A percentile compares a stretch with the other conserved stretches of the same genome.
Evolutionary conservation across 2,329 filamentous ascomycete species (phyloP).

Genomic region (Nemania sp.): DNA sequence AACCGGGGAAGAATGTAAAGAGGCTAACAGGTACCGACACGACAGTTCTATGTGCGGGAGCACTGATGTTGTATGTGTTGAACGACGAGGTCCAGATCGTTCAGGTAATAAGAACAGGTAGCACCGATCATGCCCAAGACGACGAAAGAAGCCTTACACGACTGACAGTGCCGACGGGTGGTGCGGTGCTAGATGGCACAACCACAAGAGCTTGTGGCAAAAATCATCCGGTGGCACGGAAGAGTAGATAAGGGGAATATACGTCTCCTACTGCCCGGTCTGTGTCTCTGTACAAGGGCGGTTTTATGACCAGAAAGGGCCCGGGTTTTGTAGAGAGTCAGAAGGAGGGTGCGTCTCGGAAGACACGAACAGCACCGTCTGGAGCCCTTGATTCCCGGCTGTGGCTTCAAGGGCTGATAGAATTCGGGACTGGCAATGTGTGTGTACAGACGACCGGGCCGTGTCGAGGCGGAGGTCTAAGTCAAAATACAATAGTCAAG

Average conservation of each 20-base stretch:
- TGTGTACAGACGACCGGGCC: constrained; percentile 1
- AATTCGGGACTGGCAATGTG: neutral
- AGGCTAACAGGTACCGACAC: constrained; percentile 6
- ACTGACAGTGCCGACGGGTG: constrained; percentile 23
- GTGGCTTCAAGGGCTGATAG: constrained; percentile 25
- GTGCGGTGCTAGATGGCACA: constrained; percentile 31
- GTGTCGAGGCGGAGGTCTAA: constrained; percentile 2
- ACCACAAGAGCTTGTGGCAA: constrained; percentile 11
- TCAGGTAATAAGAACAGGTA: constrained; percentile 29
- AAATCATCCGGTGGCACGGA: neutral
- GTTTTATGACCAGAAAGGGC: constrained; percentile 25
- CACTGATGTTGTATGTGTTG: constrained; percentile 19
- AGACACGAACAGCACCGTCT: constrained; percentile 27
- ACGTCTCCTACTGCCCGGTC: neutral
- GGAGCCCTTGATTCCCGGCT: constrained; percentile 27
- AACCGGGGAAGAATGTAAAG: neutral
- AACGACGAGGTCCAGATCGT: constrained; percentile 21
- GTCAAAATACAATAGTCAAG: constrained; percentile 8
- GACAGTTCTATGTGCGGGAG: neutral
- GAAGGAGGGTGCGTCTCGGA: constrained; percentile 33
- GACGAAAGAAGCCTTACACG: constrained; percentile 32
- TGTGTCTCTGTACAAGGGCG: constrained; percentile 26
- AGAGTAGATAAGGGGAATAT: constrained; percentile 5
- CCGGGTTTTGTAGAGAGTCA: constrained; percentile 12
- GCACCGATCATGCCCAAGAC: constrained; percentile 31